phyloP scores from a whole-genome alignment of 305 asterid species.

The Fraxinus velutina region DNA sequence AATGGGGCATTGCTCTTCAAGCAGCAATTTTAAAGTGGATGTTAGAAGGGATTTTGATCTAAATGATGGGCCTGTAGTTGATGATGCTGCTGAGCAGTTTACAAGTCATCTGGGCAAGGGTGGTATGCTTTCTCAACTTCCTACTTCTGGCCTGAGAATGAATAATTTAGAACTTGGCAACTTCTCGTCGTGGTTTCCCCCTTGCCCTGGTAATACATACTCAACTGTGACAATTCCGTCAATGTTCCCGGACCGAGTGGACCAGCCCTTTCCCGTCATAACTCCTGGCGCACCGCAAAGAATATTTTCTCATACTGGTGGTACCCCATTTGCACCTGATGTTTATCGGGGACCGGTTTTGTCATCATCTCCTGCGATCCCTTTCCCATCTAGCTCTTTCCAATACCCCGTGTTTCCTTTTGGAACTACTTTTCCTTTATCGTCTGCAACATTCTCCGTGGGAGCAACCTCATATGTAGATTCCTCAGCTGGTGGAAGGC shows the following conservation, averaged over 20 bases:
- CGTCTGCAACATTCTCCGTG: constrained; percentile 42
- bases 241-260: constrained; percentile 44
- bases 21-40: constrained; percentile 20
- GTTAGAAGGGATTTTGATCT: constrained; percentile 39
- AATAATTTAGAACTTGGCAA: constrained; percentile 26
- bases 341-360: constrained; percentile 46
- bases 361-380: constrained; percentile 53
- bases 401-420: constrained; percentile 46
- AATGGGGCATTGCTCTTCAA: constrained; percentile 27
- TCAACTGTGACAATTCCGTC: constrained; percentile 45
- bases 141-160: constrained; percentile 28
- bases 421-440: constrained; percentile 43
- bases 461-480: constrained; percentile 41
- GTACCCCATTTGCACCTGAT: constrained; percentile 37
- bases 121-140: constrained; percentile 21
- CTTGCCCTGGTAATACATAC: constrained; percentile 34
- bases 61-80: constrained; percentile 36
- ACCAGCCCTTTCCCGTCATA: constrained; percentile 36
- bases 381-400: constrained; percentile 46
- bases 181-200: constrained; percentile 49
- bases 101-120: constrained; percentile 25
- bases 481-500: constrained; percentile 46
- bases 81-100: constrained; percentile 27
- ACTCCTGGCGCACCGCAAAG: constrained; percentile 41
- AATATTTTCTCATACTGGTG: constrained; percentile 36